These are phyloP conservation scores for Rhynchosporium agropyri DNA, from an alignment of 2,329 filamentous ascomycete genomes.

Conservation along the genomic window DNA sequence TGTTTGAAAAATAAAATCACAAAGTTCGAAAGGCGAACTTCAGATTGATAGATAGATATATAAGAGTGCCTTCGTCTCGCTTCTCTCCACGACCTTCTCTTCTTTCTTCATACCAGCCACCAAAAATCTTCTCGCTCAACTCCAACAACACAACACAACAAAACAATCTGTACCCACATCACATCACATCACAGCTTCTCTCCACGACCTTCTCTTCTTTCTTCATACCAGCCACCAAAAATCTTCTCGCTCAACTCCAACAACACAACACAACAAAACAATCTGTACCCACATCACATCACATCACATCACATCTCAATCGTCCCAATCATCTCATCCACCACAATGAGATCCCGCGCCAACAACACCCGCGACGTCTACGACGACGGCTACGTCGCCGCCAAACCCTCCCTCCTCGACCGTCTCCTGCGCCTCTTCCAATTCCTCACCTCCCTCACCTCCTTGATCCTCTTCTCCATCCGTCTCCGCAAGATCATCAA, in stretches of 20 bases:
- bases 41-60: no score
- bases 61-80: no score
- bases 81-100: no score
- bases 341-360: constrained; percentile 8
- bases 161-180: not conserved
- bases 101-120: not conserved
- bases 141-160: not conserved
- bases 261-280: not conserved
- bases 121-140: no score
- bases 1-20: no score
- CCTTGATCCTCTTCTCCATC: constrained; percentile 48
- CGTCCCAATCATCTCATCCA: not conserved
- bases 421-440: constrained; percentile 40
- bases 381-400: not conserved
- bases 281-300: not conserved
- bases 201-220: not conserved
- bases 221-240: not conserved
- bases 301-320: not conserved
- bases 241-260: no score
- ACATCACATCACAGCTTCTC: not conserved
- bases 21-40: no score
- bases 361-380: constrained; percentile 11
- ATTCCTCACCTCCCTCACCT: constrained; percentile 48
- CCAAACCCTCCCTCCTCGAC: constrained; percentile 20
- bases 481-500: constrained; percentile 47